Percentiles rank a stretch among this genome's conserved stretches.
Evolutionary conservation across 345 rosid genomes (phyloP).

Genomic region (Noccaea bulbosa): DNA sequence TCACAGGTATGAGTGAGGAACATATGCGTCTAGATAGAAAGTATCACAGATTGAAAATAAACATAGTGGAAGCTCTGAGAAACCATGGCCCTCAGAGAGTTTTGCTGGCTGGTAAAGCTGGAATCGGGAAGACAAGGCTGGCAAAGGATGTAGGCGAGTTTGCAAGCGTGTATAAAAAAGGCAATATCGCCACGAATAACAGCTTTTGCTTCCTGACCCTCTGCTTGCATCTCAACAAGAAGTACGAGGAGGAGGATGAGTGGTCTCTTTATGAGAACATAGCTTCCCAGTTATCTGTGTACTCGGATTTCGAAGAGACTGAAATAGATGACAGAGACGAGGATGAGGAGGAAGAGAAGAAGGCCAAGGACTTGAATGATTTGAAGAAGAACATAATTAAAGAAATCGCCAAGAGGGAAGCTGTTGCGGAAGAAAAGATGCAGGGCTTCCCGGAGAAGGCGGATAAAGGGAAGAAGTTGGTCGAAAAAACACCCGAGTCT

Average conservation of each 20-base stretch:
- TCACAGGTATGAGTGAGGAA: background rate
- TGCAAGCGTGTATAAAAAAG: no score
- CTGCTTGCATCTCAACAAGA: constrained; percentile 46
- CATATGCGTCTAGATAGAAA: rapidly evolving
- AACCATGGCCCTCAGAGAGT: constrained; percentile 1
- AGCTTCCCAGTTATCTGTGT: constrained; percentile 45
- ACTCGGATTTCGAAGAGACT: constrained; percentile 43
- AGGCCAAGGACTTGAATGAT: background rate
- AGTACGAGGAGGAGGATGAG: background rate
- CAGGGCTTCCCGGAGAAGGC: no score
- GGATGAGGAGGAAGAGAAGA: constrained; percentile 28
- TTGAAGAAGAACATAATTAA: background rate
- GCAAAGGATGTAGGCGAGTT: constrained; percentile 35
- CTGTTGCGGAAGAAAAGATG: rapidly evolving
- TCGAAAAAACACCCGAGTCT: no score
- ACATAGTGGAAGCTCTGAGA: background rate
- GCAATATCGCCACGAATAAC: background rate
- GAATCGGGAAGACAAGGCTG: constrained; percentile 61
- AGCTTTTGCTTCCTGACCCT: constrained; percentile 32
- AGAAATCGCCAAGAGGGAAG: background rate
- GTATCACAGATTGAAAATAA: background rate
- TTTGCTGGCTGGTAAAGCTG: constrained; percentile 42
- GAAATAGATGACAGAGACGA: constrained; percentile 39
- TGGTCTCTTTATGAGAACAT: constrained; percentile 45
- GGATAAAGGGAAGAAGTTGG: no score